Evolutionary conservation across 345 rosid species (phyloP).

Genomic region (Eucalyptus paniculata): DNA sequence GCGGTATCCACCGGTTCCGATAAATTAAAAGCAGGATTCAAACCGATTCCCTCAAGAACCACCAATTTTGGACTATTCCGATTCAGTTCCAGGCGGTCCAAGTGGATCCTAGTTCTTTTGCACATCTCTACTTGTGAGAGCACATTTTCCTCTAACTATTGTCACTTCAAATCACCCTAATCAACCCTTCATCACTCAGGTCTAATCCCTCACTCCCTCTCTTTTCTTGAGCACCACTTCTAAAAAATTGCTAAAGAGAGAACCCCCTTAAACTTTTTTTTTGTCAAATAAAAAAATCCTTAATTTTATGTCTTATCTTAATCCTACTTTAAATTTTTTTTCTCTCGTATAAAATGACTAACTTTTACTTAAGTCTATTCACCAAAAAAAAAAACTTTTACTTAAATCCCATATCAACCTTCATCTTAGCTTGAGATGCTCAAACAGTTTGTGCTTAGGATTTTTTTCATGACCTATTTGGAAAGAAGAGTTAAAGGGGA

Average conservation of each 20-base stretch:
- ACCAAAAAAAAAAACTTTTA: no score
- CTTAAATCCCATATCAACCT: no score
- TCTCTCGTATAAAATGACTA: background rate
- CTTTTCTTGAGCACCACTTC: background rate
- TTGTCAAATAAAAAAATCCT: no score
- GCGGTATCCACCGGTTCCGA: accelerated
- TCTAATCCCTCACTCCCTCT: background rate
- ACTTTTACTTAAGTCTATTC: background rate
- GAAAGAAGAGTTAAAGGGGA: no score
- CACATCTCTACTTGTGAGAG: background rate
- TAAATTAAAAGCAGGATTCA: no score
- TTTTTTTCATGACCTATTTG: no score
- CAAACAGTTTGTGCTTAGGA: accelerated
- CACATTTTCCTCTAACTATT: background rate
- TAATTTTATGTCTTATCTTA: no score
- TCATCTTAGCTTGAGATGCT: no score
- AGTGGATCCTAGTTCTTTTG: no score
- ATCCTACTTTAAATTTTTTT: no score
- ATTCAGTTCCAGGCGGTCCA: accelerated
- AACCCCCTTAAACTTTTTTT: background rate
- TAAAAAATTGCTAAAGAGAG: background rate
- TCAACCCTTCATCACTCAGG: background rate
- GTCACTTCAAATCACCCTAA: background rate
- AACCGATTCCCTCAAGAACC: accelerated
- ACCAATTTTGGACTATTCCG: accelerated